Evolutionary conservation across 78 protist species (phyloP), one percentile per base, ranked within the genome.

Genomic region (Emiliania huxleyi): DNA sequence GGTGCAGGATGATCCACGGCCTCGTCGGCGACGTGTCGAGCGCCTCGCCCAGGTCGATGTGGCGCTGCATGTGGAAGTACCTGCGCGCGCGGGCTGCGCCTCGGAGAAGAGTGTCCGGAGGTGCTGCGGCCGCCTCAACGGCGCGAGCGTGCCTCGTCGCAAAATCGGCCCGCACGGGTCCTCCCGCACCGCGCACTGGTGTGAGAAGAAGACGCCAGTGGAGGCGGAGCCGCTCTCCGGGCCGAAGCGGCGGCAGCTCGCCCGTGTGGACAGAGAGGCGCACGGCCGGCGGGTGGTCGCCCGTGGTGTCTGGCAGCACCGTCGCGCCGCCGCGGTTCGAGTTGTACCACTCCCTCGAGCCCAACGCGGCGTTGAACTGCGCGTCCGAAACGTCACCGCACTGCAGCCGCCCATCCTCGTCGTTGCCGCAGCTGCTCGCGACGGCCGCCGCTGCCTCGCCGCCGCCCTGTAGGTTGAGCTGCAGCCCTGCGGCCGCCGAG

Each of bases 11-110:
- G 79, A 69, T 69, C 79, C 79, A 69, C 3, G 79, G 40, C 35
- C 12, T 5, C 42, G n/a, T n/a, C n/a, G 79, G 79, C 79, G 40
- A 35, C 40, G 79, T 40, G 29, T 35, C 35, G 79, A n/a, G 15
- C 33, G 85, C 85, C 8, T 0, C 18, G 26, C 2, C 46, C 45
- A 75, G 45, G 21, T 44, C 0, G n/a, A 18, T 38, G 46, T 22
- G 40, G 45, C 85, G 43, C 46, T 75, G 85, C 85, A 75, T 75
- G 85, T 75, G 85, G 85, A 75, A 75, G 33, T 75, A 38, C 26
- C 85, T n/a, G n/a, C n/a, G n/a, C n/a, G n/a, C n/a, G n/a, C 45
- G n/a, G n/a, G n/a, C n/a, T n/a, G n/a, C n/a, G n/a, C n/a, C n/a
- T n/a, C n/a, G n/a, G n/a, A n/a, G n/a, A n/a, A n/a, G n/a, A n/a